These are phyloP conservation scores for Sphagnum magellanicum DNA, from an alignment of 228 moss, liverwort and hornwort genomes.

Conservation along the genomic window DNA sequence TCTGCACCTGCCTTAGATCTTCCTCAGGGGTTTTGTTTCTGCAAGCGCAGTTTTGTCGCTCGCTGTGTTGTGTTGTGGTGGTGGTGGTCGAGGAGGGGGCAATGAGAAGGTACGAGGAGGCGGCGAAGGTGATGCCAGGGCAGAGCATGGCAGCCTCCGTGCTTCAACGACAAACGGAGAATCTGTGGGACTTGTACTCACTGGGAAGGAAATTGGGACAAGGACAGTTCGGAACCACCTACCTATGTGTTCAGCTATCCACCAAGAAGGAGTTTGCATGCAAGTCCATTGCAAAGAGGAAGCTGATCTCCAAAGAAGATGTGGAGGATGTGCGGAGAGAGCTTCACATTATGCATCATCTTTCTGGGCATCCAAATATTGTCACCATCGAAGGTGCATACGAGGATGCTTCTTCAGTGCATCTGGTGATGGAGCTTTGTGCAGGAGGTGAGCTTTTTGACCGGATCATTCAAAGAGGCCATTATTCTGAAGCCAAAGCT, in stretches of 20 bases:
- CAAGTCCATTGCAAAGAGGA: constrained; percentile 51
- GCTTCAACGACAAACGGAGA: constrained; percentile 45
- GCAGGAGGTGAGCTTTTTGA: constrained; percentile 58
- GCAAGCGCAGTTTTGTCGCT: too few species aligned
- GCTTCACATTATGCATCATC: constrained; percentile 55
- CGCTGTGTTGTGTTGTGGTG: too few species aligned
- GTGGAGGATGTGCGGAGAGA: constrained; percentile 50
- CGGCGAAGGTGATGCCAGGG: constrained; percentile 31
- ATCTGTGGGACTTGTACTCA: constrained; percentile 35
- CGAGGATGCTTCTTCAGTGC: constrained; percentile 32
- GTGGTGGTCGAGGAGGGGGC: too few species aligned
- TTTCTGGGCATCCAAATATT: constrained; percentile 52
- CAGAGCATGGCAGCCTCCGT: constrained; percentile 42
- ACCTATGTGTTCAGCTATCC: constrained; percentile 36
- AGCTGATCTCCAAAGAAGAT: constrained; percentile 49
- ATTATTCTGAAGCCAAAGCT: constrained; percentile 49
- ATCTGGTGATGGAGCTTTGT: constrained; percentile 58
- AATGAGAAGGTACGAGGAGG: background rate
- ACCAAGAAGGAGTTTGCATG: constrained; percentile 37
- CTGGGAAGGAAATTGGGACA: constrained; percentile 43
- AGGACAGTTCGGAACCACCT: constrained; percentile 47
- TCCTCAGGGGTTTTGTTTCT: too few species aligned
- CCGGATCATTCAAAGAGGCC: constrained; percentile 47
- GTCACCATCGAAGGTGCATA: constrained; percentile 57
- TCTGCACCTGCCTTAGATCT: too few species aligned